These are phyloP conservation scores for Neofusicoccum parvum DNA, from an alignment of 2,329 filamentous ascomycete genomes.

Conservation along the genomic window DNA sequence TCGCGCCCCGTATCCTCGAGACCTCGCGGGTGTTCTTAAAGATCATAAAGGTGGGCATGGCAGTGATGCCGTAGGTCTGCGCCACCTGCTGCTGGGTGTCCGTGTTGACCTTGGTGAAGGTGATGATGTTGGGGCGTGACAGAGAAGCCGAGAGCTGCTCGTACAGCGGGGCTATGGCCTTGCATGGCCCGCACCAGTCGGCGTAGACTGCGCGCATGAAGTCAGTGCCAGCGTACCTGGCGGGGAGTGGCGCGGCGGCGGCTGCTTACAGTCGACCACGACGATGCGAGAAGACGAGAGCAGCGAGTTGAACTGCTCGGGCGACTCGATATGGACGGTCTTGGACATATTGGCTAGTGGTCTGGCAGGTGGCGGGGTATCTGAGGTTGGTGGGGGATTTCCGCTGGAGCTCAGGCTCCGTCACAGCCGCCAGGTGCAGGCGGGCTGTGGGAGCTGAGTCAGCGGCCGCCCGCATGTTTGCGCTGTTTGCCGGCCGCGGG, in stretches of 20 bases:
- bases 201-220: conserved; percentile 69
- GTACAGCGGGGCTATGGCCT: conserved; percentile 79
- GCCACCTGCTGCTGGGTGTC: conserved; percentile 76
- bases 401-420: neutral
- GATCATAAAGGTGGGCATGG: conserved; percentile 90
- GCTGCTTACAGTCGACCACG: conserved; percentile 79
- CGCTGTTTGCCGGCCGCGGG: neutral
- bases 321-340: conserved; percentile 47
- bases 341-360: conserved; percentile 44
- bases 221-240: conserved; percentile 18
- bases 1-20: conserved; percentile 72
- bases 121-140: conserved; percentile 71
- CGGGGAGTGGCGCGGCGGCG: conserved; percentile 25
- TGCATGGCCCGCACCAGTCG: conserved; percentile 83
- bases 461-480: neutral
- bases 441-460: conserved; percentile 4
- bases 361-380: conserved; percentile 7
- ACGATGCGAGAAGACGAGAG: conserved; percentile 76
- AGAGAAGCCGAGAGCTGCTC: conserved; percentile 73
- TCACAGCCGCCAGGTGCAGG: neutral
- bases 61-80: conserved; percentile 70
- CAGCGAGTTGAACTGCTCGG: conserved; percentile 53
- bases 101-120: conserved; percentile 85
- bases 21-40: conserved; percentile 68
- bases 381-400: neutral